Conservation (phyloP, 2,329 filamentous ascomycete genomes). For the Neophaeococcomyces aloes region DNA sequence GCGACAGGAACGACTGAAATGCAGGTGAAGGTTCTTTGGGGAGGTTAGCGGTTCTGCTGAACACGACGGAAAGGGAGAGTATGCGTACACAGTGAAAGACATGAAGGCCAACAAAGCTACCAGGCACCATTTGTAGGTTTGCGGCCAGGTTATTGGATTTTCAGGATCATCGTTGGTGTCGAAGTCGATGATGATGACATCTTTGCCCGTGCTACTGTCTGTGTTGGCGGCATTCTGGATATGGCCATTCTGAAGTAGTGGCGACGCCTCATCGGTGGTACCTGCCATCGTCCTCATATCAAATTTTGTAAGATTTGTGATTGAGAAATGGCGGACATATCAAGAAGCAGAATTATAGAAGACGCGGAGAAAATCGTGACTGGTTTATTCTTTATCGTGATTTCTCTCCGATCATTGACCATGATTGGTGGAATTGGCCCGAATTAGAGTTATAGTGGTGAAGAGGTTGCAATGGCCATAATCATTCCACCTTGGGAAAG, state of each 20-base stretch:
- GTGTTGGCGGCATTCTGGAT: conserved; percentile 1
- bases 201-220: conserved; percentile 3
- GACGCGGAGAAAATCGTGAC: too few relatives aligned
- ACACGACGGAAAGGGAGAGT: not conserved
- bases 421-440: too few relatives aligned
- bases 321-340: too few relatives aligned
- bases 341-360: too few relatives aligned
- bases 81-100: conserved; percentile 18
- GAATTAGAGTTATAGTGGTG: too few relatives aligned
- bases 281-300: too few relatives aligned
- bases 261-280: conserved; percentile 14
- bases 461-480: too few relatives aligned
- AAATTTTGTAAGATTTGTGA: too few relatives aligned
- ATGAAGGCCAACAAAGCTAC: conserved; percentile 19
- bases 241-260: conserved; percentile 8
- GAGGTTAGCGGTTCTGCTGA: not conserved
- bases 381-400: too few relatives aligned
- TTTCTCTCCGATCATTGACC: too few relatives aligned
- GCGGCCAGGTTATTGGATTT: conserved; percentile 21
- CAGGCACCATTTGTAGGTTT: conserved; percentile 19
- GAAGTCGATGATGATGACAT: conserved; percentile 16
- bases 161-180: conserved; percentile 18
- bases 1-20: conserved; percentile 47
- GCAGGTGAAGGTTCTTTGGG: conserved; percentile 46
- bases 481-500: too few relatives aligned